Evolutionary conservation across 179 eudicot genomes (phyloP).

Genomic region (Amaranthus tricolor): DNA sequence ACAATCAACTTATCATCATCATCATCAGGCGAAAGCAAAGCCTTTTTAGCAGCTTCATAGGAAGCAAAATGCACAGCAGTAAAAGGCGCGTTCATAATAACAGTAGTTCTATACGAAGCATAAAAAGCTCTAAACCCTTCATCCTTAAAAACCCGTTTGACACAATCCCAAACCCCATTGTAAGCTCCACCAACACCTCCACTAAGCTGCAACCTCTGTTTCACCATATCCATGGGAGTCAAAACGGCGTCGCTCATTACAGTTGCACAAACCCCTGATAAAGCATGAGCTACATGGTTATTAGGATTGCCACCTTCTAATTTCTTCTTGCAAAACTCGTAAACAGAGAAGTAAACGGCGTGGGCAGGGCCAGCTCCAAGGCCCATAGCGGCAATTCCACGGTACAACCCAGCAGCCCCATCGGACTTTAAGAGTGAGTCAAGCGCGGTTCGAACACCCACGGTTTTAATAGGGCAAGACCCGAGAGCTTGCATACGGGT

Average conservation of each 20-base stretch:
- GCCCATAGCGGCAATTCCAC: conserved; percentile 83
- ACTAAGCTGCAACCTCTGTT: conserved; percentile 74
- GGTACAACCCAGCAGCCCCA: conserved; percentile 66
- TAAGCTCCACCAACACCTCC: conserved; percentile 57
- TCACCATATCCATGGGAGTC: conserved; percentile 87
- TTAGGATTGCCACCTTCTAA: conserved; percentile 49
- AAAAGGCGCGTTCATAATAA: conserved; percentile 87
- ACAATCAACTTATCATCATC: conserved; percentile 70
- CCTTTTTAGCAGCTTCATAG: conserved; percentile 87
- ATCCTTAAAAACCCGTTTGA: conserved; percentile 56
- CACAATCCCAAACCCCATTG: conserved; percentile 70
- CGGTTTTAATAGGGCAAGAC: conserved; percentile 66
- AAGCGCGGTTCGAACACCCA: conserved; percentile 48
- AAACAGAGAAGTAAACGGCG: conserved; percentile 73
- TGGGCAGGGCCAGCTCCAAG: conserved; percentile 92
- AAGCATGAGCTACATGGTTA: conserved; percentile 57
- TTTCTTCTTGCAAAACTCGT: conserved; percentile 62
- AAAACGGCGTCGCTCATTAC: conserved; percentile 77
- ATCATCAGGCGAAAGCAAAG: conserved; percentile 55
- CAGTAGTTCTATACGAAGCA: conserved; percentile 85
- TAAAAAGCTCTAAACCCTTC: conserved; percentile 81
- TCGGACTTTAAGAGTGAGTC: conserved; percentile 53
- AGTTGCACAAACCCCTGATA: conserved; percentile 74
- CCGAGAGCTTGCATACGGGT: conserved; percentile 91
- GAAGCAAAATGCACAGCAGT: conserved; percentile 88